A percentile compares a stretch with the other conserved stretches of the same genome.
Evolutionary conservation across 108 stramenopile species (phyloP).

Genomic region (Epipyxis sp.): DNA sequence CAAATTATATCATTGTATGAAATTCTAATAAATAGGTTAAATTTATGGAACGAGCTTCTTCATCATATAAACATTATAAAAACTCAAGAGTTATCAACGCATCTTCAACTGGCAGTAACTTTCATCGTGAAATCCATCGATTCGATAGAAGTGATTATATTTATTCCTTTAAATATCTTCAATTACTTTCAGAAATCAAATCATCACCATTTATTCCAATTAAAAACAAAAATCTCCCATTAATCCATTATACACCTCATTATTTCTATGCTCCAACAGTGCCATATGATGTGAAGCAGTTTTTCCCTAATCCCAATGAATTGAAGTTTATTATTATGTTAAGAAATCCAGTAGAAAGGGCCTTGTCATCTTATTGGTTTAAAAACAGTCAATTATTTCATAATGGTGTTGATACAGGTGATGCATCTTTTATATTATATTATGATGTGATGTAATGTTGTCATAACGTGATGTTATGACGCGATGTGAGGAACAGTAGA

Average conservation of each 20-base stretch:
- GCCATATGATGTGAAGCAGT: neutral
- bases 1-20: no score
- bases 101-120: neutral
- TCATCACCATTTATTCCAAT: neutral
- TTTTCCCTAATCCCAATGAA: neutral
- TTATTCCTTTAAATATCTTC: neutral
- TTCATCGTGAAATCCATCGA: conserved; percentile 11
- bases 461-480: no score
- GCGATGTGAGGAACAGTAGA: no score
- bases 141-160: neutral
- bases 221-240: no score
- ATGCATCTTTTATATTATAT: no score
- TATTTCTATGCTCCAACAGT: conserved; percentile 10
- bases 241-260: conserved; percentile 28
- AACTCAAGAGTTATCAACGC: neutral
- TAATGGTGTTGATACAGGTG: neutral
- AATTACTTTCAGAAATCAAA: conserved; percentile 1
- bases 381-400: neutral
- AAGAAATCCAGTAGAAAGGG: conserved; percentile 7
- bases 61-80: no score
- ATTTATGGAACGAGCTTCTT: no score
- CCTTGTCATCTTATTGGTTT: conserved; percentile 29
- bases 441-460: no score
- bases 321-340: conserved; percentile 4
- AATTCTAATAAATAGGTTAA: no score